phyloP scores from a whole-genome alignment of 2,329 filamentous ascomycete species.

The Aspergillus ruber region DNA sequence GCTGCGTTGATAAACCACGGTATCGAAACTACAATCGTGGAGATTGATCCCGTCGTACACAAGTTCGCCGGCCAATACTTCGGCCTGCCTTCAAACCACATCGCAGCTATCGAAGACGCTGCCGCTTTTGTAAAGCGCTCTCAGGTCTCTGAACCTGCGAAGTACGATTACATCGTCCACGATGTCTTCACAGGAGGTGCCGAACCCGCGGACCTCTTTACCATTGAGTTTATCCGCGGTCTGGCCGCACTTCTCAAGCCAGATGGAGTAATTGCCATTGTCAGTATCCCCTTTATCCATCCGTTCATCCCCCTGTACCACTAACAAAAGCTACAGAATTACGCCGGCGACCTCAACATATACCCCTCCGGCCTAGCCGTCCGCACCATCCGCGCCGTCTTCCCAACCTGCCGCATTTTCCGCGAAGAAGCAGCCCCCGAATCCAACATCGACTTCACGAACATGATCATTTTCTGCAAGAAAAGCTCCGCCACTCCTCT shows the following conservation, averaged over 20 bases:
- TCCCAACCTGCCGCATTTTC: slow-evolving; percentile 86
- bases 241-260: slow-evolving; percentile 66
- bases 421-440: slow-evolving; percentile 62
- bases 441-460: slow-evolving; percentile 69
- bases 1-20: slow-evolving; percentile 80
- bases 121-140: slow-evolving; percentile 55
- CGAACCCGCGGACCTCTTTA: slow-evolving; percentile 84
- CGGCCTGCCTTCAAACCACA: slow-evolving; percentile 68
- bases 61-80: slow-evolving; percentile 81
- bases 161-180: slow-evolving; percentile 89
- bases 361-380: slow-evolving; percentile 72
- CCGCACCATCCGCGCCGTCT: slow-evolving; percentile 73
- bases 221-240: slow-evolving; percentile 69
- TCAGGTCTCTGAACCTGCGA: slow-evolving; percentile 40
- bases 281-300: slow-evolving; percentile 42
- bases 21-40: slow-evolving; percentile 87
- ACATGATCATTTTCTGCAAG: slow-evolving; percentile 92
- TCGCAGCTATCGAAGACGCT: slow-evolving; percentile 74
- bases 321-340: slow-evolving; percentile 58
- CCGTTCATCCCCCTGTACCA: not conserved
- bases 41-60: slow-evolving; percentile 87
- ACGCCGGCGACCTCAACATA: slow-evolving; percentile 78
- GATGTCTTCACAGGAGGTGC: slow-evolving; percentile 97
- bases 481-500: slow-evolving; percentile 51
- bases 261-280: slow-evolving; percentile 80